Evolutionary conservation across 306 rosid genomes (phyloP).

Genomic region (Prunus armeniaca): DNA sequence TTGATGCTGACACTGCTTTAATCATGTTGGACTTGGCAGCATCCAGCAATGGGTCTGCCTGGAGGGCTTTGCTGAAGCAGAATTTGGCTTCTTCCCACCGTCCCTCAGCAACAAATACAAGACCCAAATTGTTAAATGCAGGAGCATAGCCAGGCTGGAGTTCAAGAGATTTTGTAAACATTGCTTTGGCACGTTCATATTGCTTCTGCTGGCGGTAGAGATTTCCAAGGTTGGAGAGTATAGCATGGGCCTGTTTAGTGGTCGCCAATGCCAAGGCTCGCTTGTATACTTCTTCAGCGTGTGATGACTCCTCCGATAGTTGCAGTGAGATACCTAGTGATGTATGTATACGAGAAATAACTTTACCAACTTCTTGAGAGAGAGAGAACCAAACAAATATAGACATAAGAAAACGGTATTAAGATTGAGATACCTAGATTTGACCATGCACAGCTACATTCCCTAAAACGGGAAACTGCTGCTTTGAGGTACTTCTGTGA

Average conservation of each 20-base stretch:
- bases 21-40: constrained; percentile 82
- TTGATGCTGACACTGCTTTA: constrained; percentile 61
- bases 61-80: constrained; percentile 80
- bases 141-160: constrained; percentile 91
- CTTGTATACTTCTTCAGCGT: constrained; percentile 78
- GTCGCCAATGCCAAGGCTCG: constrained; percentile 71
- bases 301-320: constrained; percentile 62
- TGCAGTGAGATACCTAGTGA: constrained; percentile 79
- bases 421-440: constrained; percentile 57
- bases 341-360: constrained; percentile 11
- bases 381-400: background rate
- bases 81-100: constrained; percentile 84
- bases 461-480: constrained; percentile 63
- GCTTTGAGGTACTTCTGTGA: constrained; percentile 83
- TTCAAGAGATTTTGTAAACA: constrained; percentile 85
- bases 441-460: constrained; percentile 84
- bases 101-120: constrained; percentile 91
- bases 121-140: constrained; percentile 86
- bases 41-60: constrained; percentile 77
- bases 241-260: constrained; percentile 55
- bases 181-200: constrained; percentile 82
- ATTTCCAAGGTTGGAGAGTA: constrained; percentile 84
- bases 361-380: background rate
- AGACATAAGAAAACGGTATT: background rate
- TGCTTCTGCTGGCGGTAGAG: constrained; percentile 83